phyloP scores from a whole-genome alignment of 106 monocot genomes.

The Amphibolis antarctica region DNA sequence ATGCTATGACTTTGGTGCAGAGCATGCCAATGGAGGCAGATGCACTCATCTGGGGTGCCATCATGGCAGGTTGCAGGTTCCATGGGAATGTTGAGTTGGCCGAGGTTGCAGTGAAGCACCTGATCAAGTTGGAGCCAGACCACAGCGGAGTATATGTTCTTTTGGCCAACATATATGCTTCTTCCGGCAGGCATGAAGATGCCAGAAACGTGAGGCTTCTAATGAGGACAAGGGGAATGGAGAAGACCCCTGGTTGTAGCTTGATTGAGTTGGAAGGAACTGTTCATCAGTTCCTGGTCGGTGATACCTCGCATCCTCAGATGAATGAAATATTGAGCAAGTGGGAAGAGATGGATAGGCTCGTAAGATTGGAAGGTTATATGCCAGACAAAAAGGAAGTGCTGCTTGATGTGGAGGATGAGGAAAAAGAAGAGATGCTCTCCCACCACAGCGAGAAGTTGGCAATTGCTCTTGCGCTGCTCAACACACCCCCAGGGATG shows the following conservation, averaged over 20 bases:
- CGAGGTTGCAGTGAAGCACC: constrained; percentile 22
- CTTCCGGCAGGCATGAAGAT: constrained; percentile 26
- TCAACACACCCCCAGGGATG: constrained; percentile 18
- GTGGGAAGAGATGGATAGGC: constrained; percentile 38
- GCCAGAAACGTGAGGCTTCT: constrained; percentile 26
- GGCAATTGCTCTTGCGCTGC: constrained; percentile 43
- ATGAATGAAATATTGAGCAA: constrained; percentile 28
- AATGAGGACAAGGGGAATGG: constrained; percentile 44
- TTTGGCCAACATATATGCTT: constrained; percentile 42
- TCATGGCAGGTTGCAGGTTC: constrained; percentile 40
- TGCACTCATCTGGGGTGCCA: constrained; percentile 41
- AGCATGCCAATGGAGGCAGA: constrained; percentile 35
- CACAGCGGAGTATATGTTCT: constrained; percentile 44
- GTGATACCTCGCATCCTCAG: constrained; percentile 34
- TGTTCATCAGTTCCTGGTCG: constrained; percentile 35
- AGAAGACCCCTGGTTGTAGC: constrained; percentile 52
- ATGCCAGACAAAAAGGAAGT: constrained; percentile 34
- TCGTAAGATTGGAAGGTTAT: constrained; percentile 48
- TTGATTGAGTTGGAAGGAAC: constrained; percentile 29
- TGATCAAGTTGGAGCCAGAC: constrained; percentile 32
- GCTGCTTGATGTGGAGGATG: constrained; percentile 49
- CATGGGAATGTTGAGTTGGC: constrained; percentile 35
- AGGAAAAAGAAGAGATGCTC: constrained; percentile 44
- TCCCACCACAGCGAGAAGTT: constrained; percentile 53
- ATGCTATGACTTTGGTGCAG: constrained; percentile 32